A percentile compares a stretch with the other conserved stretches of the same genome.
Conservation (phyloP, 768 basidiomycete genomes). For the Lentinula boryana region DNA sequence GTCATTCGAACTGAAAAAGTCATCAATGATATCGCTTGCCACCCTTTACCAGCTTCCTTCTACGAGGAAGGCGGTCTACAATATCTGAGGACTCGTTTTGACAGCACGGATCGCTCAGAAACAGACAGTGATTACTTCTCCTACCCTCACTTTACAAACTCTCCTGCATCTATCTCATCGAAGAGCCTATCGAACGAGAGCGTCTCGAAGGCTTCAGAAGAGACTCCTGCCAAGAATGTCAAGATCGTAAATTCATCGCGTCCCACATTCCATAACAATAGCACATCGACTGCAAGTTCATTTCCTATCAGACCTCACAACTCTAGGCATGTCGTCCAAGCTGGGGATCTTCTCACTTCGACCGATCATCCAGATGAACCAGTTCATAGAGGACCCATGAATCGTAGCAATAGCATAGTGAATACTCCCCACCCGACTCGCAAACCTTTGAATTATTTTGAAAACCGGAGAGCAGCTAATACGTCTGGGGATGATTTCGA, state of each 20-base stretch:
- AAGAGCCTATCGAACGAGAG: slow-evolving; percentile 10
- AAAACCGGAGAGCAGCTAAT: slow-evolving; percentile 16
- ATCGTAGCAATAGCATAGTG: slow-evolving; percentile 43
- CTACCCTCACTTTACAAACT: slow-evolving; percentile 17
- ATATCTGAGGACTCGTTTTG: slow-evolving; percentile 86
- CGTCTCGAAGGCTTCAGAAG: neutral
- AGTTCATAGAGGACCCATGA: slow-evolving; percentile 29
- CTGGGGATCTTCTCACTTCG: slow-evolving; percentile 69
- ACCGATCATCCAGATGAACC: slow-evolving; percentile 41
- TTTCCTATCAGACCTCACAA: slow-evolving; percentile 12
- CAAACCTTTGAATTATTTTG: slow-evolving; percentile 22
- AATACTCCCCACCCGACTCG: slow-evolving; percentile 43
- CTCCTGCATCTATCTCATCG: slow-evolving; percentile 22
- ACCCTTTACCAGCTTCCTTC: slow-evolving; percentile 87
- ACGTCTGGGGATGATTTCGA: slow-evolving; percentile 73
- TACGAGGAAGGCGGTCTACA: slow-evolving; percentile 91
- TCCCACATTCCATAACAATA: slow-evolving; percentile 4
- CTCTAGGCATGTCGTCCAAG: slow-evolving; percentile 62
- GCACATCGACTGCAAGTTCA: slow-evolving; percentile 1
- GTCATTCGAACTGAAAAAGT: slow-evolving; percentile 95
- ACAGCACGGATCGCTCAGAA: slow-evolving; percentile 46
- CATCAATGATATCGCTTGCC: slow-evolving; percentile 95
- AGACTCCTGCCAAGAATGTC: slow-evolving; percentile 17
- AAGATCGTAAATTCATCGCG: neutral
- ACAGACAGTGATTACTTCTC: slow-evolving; percentile 56